Evolutionary conservation across 2,329 filamentous ascomycete species (phyloP), one percentile per base, ranked within the genome.

Genomic region (Chrysosporium keratinophilum): DNA sequence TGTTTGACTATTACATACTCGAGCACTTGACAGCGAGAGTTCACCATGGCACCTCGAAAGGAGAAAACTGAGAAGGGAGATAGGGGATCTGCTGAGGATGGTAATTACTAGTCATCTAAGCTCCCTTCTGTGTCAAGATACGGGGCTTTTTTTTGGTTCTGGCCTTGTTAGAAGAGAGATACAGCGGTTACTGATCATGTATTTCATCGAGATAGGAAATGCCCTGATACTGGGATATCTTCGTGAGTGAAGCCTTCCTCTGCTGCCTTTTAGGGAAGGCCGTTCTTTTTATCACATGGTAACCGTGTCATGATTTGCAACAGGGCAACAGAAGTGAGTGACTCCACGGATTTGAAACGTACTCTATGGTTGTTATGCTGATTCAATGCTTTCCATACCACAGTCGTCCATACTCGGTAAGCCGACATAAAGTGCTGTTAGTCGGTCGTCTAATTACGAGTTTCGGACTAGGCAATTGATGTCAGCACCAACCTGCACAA

Each of bases 401-500:
- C 59, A 78, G 75, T 65, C 76, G 77, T 57, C 77, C 77, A 2
- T 79, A 78, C 61, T 79, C 77, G 11, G 77, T 77, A 60, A 54
- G 70, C 61, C 14, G 17, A 46, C n/a, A 10, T 20, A 4, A 33
- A 39, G 14, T 20, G 33, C 14, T 39, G 5, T 15, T 39, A 40
- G 17, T 11, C 5, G 14, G 12, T 15, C 12, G 10, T 33, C 20
- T 14, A 17, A 54, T 37, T 50, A 28, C 31, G 31, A 45, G 40
- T 2, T 23, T 5, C 5, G 31, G 11, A 14, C 14, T 28, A 74
- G 75, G 75, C 76, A 2, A 78, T 74, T 44, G 80, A 84, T 46
- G 70, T 83, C 41, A 81, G 78, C 52, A 71, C 76, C 11, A 83
- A 84, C 65, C 69, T 84, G 40, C 79, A 81, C 62, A 80, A 81